phyloP scores from a whole-genome alignment of 1,284 basidiomycete genomes.

The Ganoderma leucocontextum region DNA sequence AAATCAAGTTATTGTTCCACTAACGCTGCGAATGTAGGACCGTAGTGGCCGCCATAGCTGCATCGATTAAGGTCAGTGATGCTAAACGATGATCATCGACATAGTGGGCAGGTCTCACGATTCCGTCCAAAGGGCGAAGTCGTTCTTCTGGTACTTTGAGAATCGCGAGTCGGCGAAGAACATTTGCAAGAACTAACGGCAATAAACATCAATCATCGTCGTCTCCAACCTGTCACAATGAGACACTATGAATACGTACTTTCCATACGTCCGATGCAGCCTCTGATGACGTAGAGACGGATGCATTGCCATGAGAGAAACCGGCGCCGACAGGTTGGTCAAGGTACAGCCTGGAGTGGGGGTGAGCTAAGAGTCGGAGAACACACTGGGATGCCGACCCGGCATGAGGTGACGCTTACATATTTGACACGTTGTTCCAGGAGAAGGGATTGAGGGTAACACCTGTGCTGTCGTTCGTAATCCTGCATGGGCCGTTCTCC shows the following conservation, averaged over 20 bases:
- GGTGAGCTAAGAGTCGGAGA: neutral
- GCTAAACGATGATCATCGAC: slow-evolving; percentile 24
- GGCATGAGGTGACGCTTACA: slow-evolving; percentile 40
- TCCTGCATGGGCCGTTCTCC: slow-evolving; percentile 69
- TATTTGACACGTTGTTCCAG: slow-evolving; percentile 72
- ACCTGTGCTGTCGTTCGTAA: slow-evolving; percentile 61
- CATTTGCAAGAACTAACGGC: slow-evolving; percentile 63
- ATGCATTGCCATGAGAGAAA: slow-evolving; percentile 62
- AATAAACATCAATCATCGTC: slow-evolving; percentile 4
- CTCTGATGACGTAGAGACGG: slow-evolving; percentile 58
- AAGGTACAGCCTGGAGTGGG: slow-evolving; percentile 51
- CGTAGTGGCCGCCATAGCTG: slow-evolving; percentile 72
- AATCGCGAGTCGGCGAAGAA: slow-evolving; percentile 68
- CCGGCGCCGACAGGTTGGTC: slow-evolving; percentile 72
- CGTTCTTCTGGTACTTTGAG: slow-evolving; percentile 55
- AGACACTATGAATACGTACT: slow-evolving; percentile 28
- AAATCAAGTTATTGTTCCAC: slow-evolving; percentile 26
- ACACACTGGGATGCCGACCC: neutral
- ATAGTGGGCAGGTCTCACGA: slow-evolving; percentile 47
- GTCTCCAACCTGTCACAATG: neutral
- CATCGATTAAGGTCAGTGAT: slow-evolving; percentile 15
- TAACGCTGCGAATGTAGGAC: slow-evolving; percentile 66
- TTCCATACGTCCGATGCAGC: slow-evolving; percentile 68
- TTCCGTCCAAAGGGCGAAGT: slow-evolving; percentile 71
- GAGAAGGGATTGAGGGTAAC: slow-evolving; percentile 65